Evolutionary conservation across 495 filamentous ascomycete genomes (phyloP).

Genomic region (Penicillium paxilli): DNA sequence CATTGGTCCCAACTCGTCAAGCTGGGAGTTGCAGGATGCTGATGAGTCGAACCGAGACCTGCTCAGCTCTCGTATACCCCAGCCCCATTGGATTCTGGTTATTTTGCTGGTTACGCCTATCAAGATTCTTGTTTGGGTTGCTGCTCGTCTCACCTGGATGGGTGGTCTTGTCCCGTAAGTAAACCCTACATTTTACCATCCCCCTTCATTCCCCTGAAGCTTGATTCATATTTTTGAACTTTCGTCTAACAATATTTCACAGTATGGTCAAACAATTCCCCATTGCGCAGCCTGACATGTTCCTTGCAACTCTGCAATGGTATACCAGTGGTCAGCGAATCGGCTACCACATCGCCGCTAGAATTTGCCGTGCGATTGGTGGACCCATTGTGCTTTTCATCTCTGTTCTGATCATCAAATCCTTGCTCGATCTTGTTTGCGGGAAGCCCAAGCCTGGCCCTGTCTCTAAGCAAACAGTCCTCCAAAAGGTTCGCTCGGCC

Average conservation of each 20-base stretch:
- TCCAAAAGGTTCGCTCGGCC: conserved; percentile 33
- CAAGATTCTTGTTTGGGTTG: conserved; percentile 21
- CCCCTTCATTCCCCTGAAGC: too few species aligned
- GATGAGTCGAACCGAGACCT: conserved; percentile 38
- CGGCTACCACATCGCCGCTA: conserved; percentile 39
- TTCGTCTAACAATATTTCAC: too few species aligned
- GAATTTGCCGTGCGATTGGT: conserved; percentile 27
- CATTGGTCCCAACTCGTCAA: conserved; percentile 48
- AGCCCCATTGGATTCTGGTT: conserved; percentile 33
- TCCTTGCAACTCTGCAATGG: conserved; percentile 36
- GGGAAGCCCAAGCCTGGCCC: conserved; percentile 29
- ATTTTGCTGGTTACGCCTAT: conserved; percentile 31
- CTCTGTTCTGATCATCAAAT: conserved; percentile 27
- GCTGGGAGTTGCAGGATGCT: conserved; percentile 42
- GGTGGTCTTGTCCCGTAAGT: conserved; percentile 35
- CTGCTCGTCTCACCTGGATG: conserved; percentile 39
- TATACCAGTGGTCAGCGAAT: conserved; percentile 36
- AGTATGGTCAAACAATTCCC: conserved; percentile 31
- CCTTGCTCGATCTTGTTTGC: conserved; percentile 22
- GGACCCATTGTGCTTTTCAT: conserved; percentile 36
- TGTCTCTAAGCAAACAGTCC: conserved; percentile 19
- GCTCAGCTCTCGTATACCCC: conserved; percentile 25
- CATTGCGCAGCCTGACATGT: conserved; percentile 9
- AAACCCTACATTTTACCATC: too few species aligned
- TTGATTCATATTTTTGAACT: too few species aligned